phyloP scores from a whole-genome alignment of 148 eudicot species.

The Amaranthus palmeri region DNA sequence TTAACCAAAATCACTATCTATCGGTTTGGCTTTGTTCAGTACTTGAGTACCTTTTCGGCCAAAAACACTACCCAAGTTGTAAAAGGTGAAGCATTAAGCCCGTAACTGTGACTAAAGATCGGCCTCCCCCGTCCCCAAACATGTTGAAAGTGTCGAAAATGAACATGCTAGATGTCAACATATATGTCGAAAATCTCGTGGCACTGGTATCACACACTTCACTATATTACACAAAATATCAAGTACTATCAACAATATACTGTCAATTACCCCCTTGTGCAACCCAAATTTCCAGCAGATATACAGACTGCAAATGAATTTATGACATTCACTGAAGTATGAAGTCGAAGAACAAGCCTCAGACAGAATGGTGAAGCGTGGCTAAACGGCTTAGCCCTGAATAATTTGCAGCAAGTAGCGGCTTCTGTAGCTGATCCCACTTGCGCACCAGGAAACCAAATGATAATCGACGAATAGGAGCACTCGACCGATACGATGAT shows the following conservation, averaged over 20 bases:
- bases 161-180: neutral
- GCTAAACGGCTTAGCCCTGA: neutral
- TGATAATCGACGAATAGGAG: constrained; percentile 9
- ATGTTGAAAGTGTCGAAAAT: neutral
- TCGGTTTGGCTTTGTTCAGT: neutral
- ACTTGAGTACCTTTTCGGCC: neutral
- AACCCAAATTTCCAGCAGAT: constrained; percentile 11
- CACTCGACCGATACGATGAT: neutral
- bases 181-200: constrained; percentile 4
- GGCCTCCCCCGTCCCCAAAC: constrained; percentile 2
- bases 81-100: neutral
- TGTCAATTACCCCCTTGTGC: constrained; percentile 9
- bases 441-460: neutral
- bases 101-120: neutral
- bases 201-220: constrained; percentile 8
- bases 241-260: constrained; percentile 2
- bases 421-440: neutral
- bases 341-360: constrained; percentile 20
- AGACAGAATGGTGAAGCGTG: neutral
- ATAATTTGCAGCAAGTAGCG: neutral
- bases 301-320: constrained; percentile 17
- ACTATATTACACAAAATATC: constrained; percentile 17
- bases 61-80: constrained; percentile 17
- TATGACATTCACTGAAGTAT: constrained; percentile 2
- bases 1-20: neutral